Evolutionary conservation across 495 filamentous ascomycete species (phyloP), one percentile per base, ranked within the genome.

Genomic region (Copromyces sp.): DNA sequence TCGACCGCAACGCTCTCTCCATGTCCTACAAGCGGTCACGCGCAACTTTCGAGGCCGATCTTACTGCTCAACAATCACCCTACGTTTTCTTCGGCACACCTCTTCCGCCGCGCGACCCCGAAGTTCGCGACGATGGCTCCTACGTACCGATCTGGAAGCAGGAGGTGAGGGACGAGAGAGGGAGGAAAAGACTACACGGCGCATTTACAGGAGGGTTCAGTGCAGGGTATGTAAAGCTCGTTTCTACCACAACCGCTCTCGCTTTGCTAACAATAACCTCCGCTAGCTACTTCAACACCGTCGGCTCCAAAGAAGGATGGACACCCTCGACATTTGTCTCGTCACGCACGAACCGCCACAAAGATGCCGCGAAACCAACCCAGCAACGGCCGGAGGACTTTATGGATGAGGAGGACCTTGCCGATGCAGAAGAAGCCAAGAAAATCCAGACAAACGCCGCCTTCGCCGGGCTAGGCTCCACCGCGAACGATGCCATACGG

Each of bases 251-350:
- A 41, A 24, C n/a, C 45, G 41, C 69, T 75, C 44, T 29, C 42
- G 24, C 4, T n/a, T 39, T 45, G 16, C 39, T 40, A 39, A 38
- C 42, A 24, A 68, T 44, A 7, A 9, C 16, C 44, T 40, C 32
- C 70, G 73, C 73, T 74, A 96, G 93, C 74, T 98, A 99, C 81
- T 98, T 95, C 84, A 98, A 98, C 78, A 97, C 93, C 12, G 96
- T 97, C 76, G 96, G 95, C 39, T 97, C 94, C 9, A 98, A 98
- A 82, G 95, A 99, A 87, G 95, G 95, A 83, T 99, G 94, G 94
- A 91, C 92, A 14, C 95, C 95, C 9, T 86, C 93, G 14, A 91
- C 92, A 7, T 99, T 98, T 78, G 90, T 97, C 41, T 98, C 94
- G 4, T 97, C 95, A 44, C 92, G 95, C 0, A 82, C 89, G 45